A percentile compares a stretch with the other conserved stretches of the same genome.
Evolutionary conservation across 306 rosid genomes (phyloP).

Genomic region (Cicer cuneatum): DNA sequence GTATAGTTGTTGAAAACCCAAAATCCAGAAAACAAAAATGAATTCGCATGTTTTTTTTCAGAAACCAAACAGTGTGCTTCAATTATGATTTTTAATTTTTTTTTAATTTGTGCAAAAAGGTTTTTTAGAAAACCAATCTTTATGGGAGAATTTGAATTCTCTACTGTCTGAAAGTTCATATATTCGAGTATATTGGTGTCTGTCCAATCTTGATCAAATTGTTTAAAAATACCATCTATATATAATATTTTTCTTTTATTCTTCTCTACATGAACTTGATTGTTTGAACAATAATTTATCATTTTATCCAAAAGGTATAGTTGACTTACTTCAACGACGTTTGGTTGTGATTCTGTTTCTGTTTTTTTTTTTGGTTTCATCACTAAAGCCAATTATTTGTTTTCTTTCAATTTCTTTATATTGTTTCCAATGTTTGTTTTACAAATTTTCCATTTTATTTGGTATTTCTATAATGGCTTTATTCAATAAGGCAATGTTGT

Average conservation of each 20-base stretch:
- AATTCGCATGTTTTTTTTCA: not conserved
- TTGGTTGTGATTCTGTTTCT: not conserved
- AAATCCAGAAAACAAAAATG: slow-evolving; percentile 29
- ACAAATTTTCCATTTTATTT: not conserved
- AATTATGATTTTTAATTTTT: slow-evolving; percentile 16
- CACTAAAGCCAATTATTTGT: not conserved
- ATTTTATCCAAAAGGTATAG: no score
- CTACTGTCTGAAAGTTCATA: no score
- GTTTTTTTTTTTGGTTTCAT: slow-evolving; percentile 24
- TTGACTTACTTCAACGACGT: slow-evolving; percentile 45
- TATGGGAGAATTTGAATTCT: no score
- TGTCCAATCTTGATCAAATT: no score
- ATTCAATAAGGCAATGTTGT: slow-evolving; percentile 13
- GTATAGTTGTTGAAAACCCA: not conserved
- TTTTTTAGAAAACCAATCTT: slow-evolving; percentile 28
- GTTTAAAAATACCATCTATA: no score
- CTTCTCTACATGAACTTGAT: no score
- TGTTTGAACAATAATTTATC: no score
- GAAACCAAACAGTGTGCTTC: slow-evolving; percentile 30
- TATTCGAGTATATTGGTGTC: no score
- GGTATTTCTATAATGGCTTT: slow-evolving; percentile 29
- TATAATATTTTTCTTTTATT: no score
- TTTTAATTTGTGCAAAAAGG: slow-evolving; percentile 33
- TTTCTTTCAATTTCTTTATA: slow-evolving; percentile 38
- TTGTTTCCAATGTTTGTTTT: not conserved